These are phyloP conservation scores for Epichloe bromicola DNA, from an alignment of 2,329 filamentous ascomycete species.

Conservation along the genomic window DNA sequence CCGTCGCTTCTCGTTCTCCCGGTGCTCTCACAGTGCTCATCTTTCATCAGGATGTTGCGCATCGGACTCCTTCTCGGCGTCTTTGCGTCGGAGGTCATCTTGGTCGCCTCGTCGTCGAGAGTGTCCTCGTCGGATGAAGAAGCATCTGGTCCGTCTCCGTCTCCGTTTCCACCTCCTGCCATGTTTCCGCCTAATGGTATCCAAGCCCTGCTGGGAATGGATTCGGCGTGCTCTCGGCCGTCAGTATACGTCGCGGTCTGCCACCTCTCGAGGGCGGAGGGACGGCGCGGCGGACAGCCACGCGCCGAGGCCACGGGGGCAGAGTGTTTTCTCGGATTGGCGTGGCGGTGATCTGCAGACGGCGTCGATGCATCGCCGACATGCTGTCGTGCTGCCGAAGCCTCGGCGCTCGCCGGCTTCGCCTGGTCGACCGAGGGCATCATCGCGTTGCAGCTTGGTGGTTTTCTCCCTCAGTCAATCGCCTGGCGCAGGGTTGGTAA, in stretches of 20 bases:
- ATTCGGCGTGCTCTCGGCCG: slow-evolving; percentile 3
- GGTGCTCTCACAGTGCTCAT: slow-evolving; percentile 51
- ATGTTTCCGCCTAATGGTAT: slow-evolving; percentile 1
- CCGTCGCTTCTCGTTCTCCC: slow-evolving; percentile 57
- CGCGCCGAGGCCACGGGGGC: not conserved
- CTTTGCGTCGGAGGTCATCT: not conserved
- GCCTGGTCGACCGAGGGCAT: not conserved
- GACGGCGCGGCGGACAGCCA: not conserved
- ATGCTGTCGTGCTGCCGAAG: not conserved
- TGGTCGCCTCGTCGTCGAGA: not conserved
- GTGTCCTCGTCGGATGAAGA: slow-evolving; percentile 1
- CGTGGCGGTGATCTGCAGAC: not conserved
- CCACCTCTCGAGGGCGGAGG: slow-evolving; percentile 4
- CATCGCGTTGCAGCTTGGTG: not conserved
- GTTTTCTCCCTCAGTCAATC: not conserved
- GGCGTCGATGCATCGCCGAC: no score
- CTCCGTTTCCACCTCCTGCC: not conserved
- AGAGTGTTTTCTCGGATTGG: not conserved
- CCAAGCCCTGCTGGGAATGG: slow-evolving; percentile 6
- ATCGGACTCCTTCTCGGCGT: not conserved
- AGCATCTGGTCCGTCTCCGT: not conserved
- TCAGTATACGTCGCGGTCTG: slow-evolving; percentile 1
- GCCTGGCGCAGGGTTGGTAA: no score
- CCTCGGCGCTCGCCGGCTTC: not conserved
- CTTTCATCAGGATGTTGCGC: slow-evolving; percentile 15